phyloP scores from a whole-genome alignment of 2,329 filamentous ascomycete genomes.

The Chaetomium strumarium region DNA sequence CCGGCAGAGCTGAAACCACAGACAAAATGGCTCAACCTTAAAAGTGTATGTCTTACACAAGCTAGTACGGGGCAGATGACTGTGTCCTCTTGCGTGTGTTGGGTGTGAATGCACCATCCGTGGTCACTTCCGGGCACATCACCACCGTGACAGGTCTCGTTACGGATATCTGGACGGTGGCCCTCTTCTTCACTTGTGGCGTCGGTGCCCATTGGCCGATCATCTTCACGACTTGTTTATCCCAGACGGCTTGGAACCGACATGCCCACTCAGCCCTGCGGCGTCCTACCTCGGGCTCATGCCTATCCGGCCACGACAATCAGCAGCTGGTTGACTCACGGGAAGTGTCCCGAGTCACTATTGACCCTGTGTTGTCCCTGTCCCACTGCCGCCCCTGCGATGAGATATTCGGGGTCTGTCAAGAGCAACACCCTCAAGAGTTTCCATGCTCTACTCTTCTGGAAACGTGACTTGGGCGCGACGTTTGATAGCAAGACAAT shows the following conservation, averaged over 20 bases:
- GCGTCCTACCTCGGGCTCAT: slow-evolving; percentile 1
- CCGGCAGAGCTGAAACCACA: slow-evolving; percentile 3
- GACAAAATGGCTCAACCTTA: not conserved
- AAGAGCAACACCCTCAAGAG: not conserved
- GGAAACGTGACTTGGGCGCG: too few relatives aligned
- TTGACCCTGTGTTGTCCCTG: too few relatives aligned
- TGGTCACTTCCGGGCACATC: not conserved
- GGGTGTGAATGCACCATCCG: not conserved
- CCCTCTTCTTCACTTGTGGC: not conserved
- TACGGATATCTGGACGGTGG: not conserved
- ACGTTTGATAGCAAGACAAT: not conserved
- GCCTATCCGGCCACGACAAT: not conserved
- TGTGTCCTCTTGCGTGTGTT: not conserved
- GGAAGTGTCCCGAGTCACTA: not conserved
- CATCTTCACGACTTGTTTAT: not conserved
- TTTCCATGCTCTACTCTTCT: too few relatives aligned
- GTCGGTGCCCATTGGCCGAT: not conserved
- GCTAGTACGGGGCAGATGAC: not conserved
- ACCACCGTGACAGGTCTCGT: not conserved
- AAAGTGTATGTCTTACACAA: not conserved
- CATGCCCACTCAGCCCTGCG: not conserved
- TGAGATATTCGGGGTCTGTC: not conserved
- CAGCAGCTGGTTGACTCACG: not conserved
- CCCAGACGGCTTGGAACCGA: slow-evolving; percentile 6
- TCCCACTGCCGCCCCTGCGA: not conserved